Percentiles rank a stretch among this genome's conserved stretches.
phyloP scores from a whole-genome alignment of 192 early-diverging fungal species.

The Backusella mclennaniae region DNA sequence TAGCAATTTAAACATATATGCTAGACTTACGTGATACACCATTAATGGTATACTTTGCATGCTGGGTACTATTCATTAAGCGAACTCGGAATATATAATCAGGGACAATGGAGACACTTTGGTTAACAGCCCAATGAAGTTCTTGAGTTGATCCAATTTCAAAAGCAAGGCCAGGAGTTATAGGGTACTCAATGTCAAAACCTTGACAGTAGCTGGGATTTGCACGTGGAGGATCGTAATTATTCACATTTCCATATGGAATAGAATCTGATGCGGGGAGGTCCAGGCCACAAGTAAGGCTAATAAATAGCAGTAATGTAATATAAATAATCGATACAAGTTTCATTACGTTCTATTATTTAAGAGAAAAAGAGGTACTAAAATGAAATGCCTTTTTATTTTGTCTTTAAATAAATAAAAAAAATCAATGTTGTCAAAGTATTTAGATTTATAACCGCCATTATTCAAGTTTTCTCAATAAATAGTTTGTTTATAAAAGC shows the following conservation, averaged over 20 bases:
- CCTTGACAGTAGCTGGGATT: not conserved
- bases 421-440: too few relatives aligned
- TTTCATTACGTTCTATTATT: not conserved
- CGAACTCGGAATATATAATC: too few relatives aligned
- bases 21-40: too few relatives aligned
- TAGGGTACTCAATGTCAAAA: not conserved
- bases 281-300: not conserved
- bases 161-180: not conserved
- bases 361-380: too few relatives aligned
- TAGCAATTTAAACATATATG: too few relatives aligned
- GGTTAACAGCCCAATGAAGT: not conserved
- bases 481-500: too few relatives aligned
- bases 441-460: too few relatives aligned
- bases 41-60: too few relatives aligned
- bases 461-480: too few relatives aligned
- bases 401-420: too few relatives aligned
- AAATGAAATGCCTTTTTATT: too few relatives aligned
- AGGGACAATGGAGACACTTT: not conserved
- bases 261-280: not conserved
- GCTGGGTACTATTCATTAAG: too few relatives aligned
- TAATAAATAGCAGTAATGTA: not conserved
- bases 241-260: not conserved
- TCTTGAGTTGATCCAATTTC: not conserved
- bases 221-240: not conserved
- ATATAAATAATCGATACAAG: not conserved